These are phyloP conservation scores for Penicillium riverlandense DNA, from an alignment of 495 filamentous ascomycete species.

Conservation along the genomic window DNA sequence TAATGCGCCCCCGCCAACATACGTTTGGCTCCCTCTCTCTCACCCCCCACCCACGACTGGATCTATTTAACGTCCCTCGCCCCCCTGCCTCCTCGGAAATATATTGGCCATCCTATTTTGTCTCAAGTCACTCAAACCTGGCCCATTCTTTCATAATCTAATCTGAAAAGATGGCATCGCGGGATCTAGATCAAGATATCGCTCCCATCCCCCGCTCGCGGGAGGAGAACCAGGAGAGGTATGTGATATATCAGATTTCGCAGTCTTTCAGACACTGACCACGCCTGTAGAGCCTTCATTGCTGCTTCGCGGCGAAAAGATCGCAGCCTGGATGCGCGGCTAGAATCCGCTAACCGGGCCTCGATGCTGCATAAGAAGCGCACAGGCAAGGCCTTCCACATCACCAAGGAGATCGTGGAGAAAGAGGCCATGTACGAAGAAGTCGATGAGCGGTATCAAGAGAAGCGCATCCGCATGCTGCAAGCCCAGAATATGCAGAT, in stretches of 20 bases:
- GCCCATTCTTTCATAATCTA: background rate
- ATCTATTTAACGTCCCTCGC: background rate
- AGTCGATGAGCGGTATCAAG: constrained; percentile 64
- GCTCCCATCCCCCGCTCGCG: constrained; percentile 33
- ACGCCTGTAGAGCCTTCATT: constrained; percentile 67
- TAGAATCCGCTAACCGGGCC: constrained; percentile 81
- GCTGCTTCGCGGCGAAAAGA: constrained; percentile 90
- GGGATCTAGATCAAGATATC: constrained; percentile 27
- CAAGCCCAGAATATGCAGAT: constrained; percentile 37
- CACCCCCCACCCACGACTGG: too few relatives aligned
- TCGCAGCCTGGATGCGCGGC: constrained; percentile 78
- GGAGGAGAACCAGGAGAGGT: constrained; percentile 91
- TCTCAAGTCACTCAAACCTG: too few relatives aligned
- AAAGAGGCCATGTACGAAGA: constrained; percentile 98
- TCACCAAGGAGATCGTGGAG: constrained; percentile 81
- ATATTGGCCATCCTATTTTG: background rate
- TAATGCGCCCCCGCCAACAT: too few relatives aligned
- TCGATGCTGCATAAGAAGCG: constrained; percentile 86
- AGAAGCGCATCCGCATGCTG: constrained; percentile 37
- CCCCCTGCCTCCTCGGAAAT: background rate
- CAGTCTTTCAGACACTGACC: background rate
- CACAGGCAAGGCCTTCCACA: constrained; percentile 75
- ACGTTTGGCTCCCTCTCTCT: too few relatives aligned
- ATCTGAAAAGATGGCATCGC: constrained; percentile 3
- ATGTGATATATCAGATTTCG: constrained; percentile 2